A percentile compares a stretch with the other conserved stretches of the same genome.
Evolutionary conservation across 2,329 filamentous ascomycete genomes (phyloP).

Genomic region (Cladosporium sp.): DNA sequence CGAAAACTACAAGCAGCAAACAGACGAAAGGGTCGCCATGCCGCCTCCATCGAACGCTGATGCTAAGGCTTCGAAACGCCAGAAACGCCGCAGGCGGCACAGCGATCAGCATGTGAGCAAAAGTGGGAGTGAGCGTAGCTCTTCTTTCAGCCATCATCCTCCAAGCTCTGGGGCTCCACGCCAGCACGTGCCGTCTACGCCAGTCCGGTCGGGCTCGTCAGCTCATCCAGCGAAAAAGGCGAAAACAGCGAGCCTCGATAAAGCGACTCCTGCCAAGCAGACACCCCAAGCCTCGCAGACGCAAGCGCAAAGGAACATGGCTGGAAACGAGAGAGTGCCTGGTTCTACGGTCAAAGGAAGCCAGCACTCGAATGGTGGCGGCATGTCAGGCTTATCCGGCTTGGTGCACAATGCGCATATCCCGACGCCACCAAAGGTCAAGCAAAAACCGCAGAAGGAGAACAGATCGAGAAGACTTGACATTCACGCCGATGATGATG

Average conservation of each 20-base stretch:
- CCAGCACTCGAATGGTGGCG: not conserved
- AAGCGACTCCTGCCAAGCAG: not conserved
- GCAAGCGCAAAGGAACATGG: not conserved
- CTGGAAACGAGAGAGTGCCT: not conserved
- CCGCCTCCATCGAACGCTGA: not conserved
- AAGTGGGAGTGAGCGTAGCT: slow-evolving; percentile 3
- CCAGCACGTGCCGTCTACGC: not conserved
- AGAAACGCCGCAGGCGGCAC: not conserved
- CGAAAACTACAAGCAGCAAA: not conserved
- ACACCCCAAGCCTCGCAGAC: not conserved
- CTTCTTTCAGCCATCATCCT: not conserved
- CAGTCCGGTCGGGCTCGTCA: not conserved
- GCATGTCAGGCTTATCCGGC: not conserved
- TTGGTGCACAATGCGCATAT: slow-evolving; percentile 9
- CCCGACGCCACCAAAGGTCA: slow-evolving; percentile 6
- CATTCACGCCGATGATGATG: slow-evolving; percentile 1
- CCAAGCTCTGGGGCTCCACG: not conserved
- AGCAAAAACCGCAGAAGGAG: not conserved
- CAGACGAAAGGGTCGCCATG: slow-evolving; percentile 1
- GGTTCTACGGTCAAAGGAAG: not conserved
- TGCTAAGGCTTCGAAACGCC: not conserved
- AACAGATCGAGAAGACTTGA: not conserved
- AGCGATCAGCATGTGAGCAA: not conserved
- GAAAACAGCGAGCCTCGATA: too few species aligned
- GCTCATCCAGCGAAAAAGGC: not conserved